Evolutionary conservation across 768 basidiomycete species (phyloP), one percentile per base, ranked within the genome.

Genomic region (Lactarius akahatsu): DNA sequence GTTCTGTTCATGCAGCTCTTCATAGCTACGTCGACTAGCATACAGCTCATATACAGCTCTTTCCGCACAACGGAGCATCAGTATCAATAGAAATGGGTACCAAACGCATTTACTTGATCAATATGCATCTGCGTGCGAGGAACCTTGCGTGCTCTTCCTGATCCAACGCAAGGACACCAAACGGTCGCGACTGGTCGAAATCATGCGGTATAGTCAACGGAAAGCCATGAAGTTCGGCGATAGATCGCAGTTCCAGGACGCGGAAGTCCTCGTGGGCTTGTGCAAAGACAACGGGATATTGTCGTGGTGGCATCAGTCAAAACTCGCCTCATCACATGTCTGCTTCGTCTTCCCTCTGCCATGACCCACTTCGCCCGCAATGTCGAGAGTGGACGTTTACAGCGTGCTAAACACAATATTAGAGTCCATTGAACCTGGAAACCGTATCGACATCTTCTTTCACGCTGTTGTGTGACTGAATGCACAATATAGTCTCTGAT

Each of bases 21-120:
- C 83, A 71, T 96, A 96, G 23, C 79, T 83, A 4, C 78, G 74
- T 9, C 88, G 94, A 45, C 86, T 82, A 1, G 83, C 91, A 72
- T 91, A 94, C 65, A 91, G 86, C 70, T 91, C 89, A 72, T 88
- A 90, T 54, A 94, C 80, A 23, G 86, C 86, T 76, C 94, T 95
- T 71, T 16, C 7, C 47, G n/a, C 2, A 32, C 11, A 56, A 55
- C 10, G 3, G 32, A 30, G 54, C 2, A n/a, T 56, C 60, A 36
- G 38, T 18, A 36, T 50, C 5, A 2, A 34, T 13, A 15, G 4
- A 40, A 62, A n/a, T 13, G 23, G 11, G 1, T 16, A 45, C 38
- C n/a, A 52, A 59, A 45, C 4, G 59, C 62, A 76, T 85, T 63
- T 66, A 95, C 94, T 89, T 94, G 73, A 98, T 83, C 59, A 96